A percentile compares a stretch with the other conserved stretches of the same genome.
These are phyloP conservation scores for Phytophthora quininea DNA, from an alignment of 352 stramenopile species.

Conservation along the genomic window DNA sequence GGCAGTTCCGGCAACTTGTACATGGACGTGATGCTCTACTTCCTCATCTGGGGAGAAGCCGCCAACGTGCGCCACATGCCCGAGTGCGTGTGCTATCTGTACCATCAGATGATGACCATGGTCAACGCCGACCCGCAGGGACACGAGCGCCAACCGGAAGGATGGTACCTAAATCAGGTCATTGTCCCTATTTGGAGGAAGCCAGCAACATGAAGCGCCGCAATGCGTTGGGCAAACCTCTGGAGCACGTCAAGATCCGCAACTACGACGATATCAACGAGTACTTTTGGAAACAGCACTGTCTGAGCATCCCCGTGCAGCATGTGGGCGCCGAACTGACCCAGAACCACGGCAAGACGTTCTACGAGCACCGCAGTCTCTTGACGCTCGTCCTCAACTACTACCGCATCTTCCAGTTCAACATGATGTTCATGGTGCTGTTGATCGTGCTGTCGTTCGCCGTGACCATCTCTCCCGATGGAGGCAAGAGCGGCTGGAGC, in stretches of 20 bases:
- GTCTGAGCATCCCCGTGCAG: slow-evolving; percentile 55
- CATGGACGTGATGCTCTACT: slow-evolving; percentile 96
- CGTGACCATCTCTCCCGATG: slow-evolving; percentile 61
- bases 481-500: slow-evolving; percentile 55
- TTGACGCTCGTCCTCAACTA: slow-evolving; percentile 80
- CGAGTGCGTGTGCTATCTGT: slow-evolving; percentile 98
- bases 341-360: slow-evolving; percentile 75
- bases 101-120: slow-evolving; percentile 84
- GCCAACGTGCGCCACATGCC: slow-evolving; percentile 97
- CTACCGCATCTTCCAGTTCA: slow-evolving; percentile 87
- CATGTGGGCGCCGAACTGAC: slow-evolving; percentile 55
- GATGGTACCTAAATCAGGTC: slow-evolving; percentile 69
- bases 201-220: slow-evolving; percentile 75
- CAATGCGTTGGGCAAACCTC: slow-evolving; percentile 59
- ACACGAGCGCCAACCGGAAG: slow-evolving; percentile 43
- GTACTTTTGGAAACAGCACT: slow-evolving; percentile 80
- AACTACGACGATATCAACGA: slow-evolving; percentile 89
- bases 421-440: slow-evolving; percentile 72
- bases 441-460: slow-evolving; percentile 61
- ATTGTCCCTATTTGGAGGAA: slow-evolving; percentile 73
- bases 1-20: slow-evolving; percentile 36
- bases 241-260: slow-evolving; percentile 78
- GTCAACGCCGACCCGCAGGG: slow-evolving; percentile 58
- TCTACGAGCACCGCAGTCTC: slow-evolving; percentile 78
- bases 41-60: slow-evolving; percentile 97